Conservation (phyloP, 2,329 filamentous ascomycete genomes). For the Phoma sp. region DNA sequence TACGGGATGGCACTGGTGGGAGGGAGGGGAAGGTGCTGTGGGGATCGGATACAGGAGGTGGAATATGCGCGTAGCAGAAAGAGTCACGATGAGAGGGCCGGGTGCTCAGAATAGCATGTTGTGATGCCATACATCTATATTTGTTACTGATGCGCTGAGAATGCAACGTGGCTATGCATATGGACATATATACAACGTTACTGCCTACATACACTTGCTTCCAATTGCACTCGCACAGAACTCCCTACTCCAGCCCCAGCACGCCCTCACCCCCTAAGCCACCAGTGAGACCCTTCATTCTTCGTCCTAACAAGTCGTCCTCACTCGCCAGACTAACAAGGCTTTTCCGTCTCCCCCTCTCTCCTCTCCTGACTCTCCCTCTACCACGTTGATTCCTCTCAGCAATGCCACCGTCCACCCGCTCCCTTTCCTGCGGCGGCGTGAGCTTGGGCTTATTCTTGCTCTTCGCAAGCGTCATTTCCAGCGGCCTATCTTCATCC, state of each 20-base stretch:
- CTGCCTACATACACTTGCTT: too few relatives aligned
- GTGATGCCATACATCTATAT: too few relatives aligned
- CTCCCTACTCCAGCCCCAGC: neutral
- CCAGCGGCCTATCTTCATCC: slow-evolving; percentile 80
- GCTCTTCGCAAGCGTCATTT: slow-evolving; percentile 65
- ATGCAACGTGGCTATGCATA: too few relatives aligned
- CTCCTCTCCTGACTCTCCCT: slow-evolving; percentile 35
- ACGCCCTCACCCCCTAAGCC: slow-evolving; percentile 42
- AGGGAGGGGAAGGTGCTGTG: too few relatives aligned
- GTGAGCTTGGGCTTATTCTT: slow-evolving; percentile 30
- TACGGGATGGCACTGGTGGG: too few relatives aligned
- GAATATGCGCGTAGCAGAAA: too few relatives aligned
- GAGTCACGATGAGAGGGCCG: too few relatives aligned
- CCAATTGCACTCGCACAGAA: too few relatives aligned
- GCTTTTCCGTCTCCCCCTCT: slow-evolving; percentile 47
- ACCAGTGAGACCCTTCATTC: slow-evolving; percentile 56
- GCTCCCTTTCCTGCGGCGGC: slow-evolving; percentile 16
- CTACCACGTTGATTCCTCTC: slow-evolving; percentile 22
- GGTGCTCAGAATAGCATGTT: too few relatives aligned
- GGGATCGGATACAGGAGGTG: too few relatives aligned
- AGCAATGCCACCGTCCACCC: neutral
- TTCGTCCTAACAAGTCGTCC: slow-evolving; percentile 55
- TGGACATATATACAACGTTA: too few relatives aligned
- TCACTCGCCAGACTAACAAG: slow-evolving; percentile 55
- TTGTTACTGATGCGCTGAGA: too few relatives aligned